Base-by-base conservation (phyloP, 2,329 filamentous ascomycete genomes). In the Colletotrichum simmondsii region DNA sequence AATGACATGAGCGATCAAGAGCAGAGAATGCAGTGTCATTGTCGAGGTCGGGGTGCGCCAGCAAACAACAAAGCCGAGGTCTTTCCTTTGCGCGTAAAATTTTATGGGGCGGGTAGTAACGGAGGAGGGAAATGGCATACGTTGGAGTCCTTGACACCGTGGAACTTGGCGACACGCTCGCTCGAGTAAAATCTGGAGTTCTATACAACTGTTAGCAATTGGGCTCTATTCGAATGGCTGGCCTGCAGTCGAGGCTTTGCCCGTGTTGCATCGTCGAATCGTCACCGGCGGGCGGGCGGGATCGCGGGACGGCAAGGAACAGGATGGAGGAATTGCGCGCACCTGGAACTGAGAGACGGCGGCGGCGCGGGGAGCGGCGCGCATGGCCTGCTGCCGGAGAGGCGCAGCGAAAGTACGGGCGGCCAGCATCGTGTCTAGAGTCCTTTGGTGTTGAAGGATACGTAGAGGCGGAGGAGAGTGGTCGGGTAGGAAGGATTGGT, bases 121-220 rank as follows among this genome's bases (percentile, higher is more conserved):
- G 66, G 19, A 67, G 72, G 37, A 57, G 56, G 42, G 42, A 49
- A 49, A 22, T 22, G 42, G 75, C 93, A 84, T 92, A 97, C 94
- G 88, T 96, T 93, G 82, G 92, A 87, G 82, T 94, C 94, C 88
- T 97, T 98, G 83, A 91, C 89, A 78, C 96, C 97, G 81, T 94
- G 93, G 89, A 98, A 99, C 88, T 97, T 94, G 84, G 95, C 97
- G 80, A 98, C 95, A 79, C 90, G 90, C 54, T 94, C 91, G 82
- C 87, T 90, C 82, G 90, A 91, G 87, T 92, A 95, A 85, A 84
- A 90, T 82, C 91, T 86, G 82, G 85, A 83, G 82, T 84, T 85
- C 87, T 90, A 76, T 14, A 7, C 53, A 53, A 19, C 22, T n/a
- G 11, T 66, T 68, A 78, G 61, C 74, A 22, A 35, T 28, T 19